Evolutionary conservation across 768 basidiomycete species (phyloP).

Genomic region (Obba rivulosa): DNA sequence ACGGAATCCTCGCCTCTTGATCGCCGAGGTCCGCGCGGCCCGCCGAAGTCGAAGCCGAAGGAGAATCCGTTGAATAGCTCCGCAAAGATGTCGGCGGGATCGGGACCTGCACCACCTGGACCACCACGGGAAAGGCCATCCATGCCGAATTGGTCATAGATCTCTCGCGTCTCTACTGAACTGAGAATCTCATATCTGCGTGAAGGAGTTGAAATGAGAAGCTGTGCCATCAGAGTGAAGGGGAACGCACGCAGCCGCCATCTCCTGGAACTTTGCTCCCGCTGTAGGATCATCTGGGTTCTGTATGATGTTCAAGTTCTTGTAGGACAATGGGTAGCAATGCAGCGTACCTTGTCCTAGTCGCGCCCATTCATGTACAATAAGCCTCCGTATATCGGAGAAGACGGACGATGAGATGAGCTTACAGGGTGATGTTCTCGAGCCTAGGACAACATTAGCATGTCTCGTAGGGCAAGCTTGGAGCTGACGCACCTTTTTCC

Average conservation of each 20-base stretch:
- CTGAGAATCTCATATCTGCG: conserved; percentile 80
- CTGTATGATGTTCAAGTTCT: conserved; percentile 30
- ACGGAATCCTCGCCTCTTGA: conserved; percentile 67
- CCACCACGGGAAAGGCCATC: conserved; percentile 53
- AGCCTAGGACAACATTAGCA: conserved; percentile 44
- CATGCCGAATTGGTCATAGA: conserved; percentile 73
- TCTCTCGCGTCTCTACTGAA: conserved; percentile 59
- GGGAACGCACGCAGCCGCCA: conserved; percentile 73
- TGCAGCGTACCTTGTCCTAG: conserved; percentile 61
- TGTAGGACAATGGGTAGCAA: background rate
- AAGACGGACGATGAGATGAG: conserved; percentile 19
- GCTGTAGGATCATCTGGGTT: conserved; percentile 88
- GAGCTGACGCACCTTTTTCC: conserved; percentile 62
- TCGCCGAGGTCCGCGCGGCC: conserved; percentile 34
- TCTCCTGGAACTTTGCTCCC: conserved; percentile 79
- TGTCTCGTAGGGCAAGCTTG: conserved; percentile 10
- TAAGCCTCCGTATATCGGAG: conserved; percentile 4
- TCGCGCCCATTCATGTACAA: conserved; percentile 12
- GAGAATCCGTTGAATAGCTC: conserved; percentile 66
- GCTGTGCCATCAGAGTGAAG: background rate
- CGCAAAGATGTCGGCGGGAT: conserved; percentile 69
- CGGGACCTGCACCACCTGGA: conserved; percentile 34
- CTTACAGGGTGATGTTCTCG: conserved; percentile 81
- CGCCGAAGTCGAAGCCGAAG: conserved; percentile 62
- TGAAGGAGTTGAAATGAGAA: background rate